Evolutionary conservation across 306 rosid species (phyloP).

Genomic region (Vicia villosa): DNA sequence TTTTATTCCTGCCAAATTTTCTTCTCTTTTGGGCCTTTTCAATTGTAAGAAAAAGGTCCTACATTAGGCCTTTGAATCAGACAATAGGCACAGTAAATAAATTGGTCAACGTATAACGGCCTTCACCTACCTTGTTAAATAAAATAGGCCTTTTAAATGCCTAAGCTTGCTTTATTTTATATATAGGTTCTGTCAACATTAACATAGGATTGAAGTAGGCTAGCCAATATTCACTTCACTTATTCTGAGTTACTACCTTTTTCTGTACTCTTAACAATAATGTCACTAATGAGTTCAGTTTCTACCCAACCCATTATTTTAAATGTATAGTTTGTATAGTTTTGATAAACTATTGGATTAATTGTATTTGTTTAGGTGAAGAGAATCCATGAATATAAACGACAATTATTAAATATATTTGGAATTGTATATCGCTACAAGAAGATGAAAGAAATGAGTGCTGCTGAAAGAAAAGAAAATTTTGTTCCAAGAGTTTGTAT

Average conservation of each 20-base stretch:
- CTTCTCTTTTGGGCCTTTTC: neutral
- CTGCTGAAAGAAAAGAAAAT: constrained; percentile 59
- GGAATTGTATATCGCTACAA: constrained; percentile 98
- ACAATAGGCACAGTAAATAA: neutral
- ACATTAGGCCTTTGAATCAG: neutral
- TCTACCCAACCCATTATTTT: constrained; percentile 6
- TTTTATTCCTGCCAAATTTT: neutral
- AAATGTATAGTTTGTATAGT: constrained; percentile 13
- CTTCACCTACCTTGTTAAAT: constrained; percentile 7
- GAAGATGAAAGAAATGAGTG: constrained; percentile 95
- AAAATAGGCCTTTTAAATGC: neutral
- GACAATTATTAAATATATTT: constrained; percentile 82
- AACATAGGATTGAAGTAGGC: constrained; percentile 3
- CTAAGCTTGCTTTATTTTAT: constrained; percentile 30
- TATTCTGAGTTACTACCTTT: neutral
- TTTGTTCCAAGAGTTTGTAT: constrained; percentile 97
- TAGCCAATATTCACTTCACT: neutral
- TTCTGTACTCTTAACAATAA: constrained; percentile 7
- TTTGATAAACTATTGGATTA: constrained; percentile 19
- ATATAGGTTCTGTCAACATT: neutral
- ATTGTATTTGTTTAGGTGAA: constrained; percentile 67
- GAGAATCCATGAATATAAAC: constrained; percentile 98
- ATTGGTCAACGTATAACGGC: neutral
- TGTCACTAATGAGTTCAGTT: constrained; percentile 25
- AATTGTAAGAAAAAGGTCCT: neutral